Conservation (phyloP, 2,329 filamentous ascomycete genomes). For the Aureobasidium vineae region DNA sequence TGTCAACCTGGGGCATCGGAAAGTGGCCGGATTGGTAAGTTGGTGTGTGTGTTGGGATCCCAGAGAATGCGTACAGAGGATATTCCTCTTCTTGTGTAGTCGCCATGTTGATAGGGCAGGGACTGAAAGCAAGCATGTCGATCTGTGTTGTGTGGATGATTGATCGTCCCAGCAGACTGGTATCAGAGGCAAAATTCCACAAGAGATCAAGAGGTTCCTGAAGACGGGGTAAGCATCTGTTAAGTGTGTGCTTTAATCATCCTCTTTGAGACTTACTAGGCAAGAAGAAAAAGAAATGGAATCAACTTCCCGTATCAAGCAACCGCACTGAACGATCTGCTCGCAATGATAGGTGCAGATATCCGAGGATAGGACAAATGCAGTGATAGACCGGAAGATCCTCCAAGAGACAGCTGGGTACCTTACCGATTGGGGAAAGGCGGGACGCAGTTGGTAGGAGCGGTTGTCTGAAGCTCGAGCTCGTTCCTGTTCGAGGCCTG, state of each 20-base stretch:
- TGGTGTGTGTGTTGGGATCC: slow-evolving; percentile 2
- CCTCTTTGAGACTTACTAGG: neutral
- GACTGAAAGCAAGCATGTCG: slow-evolving; percentile 23
- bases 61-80: slow-evolving; percentile 15
- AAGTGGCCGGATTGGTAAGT: slow-evolving; percentile 7
- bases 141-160: neutral
- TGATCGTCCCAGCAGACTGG: neutral
- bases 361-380: slow-evolving; percentile 16
- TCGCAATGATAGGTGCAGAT: slow-evolving; percentile 13
- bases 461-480: slow-evolving; percentile 17
- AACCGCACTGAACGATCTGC: slow-evolving; percentile 7
- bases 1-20: neutral
- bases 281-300: slow-evolving; percentile 17
- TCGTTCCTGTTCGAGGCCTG: slow-evolving; percentile 25
- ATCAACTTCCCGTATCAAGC: neutral
- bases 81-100: slow-evolving; percentile 13
- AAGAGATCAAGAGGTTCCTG: neutral
- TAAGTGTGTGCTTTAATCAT: slow-evolving; percentile 4
- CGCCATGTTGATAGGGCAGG: slow-evolving; percentile 1
- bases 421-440: slow-evolving; percentile 14
- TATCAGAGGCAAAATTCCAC: neutral
- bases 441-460: slow-evolving; percentile 11
- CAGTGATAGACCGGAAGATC: slow-evolving; percentile 19
- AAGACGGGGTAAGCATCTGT: slow-evolving; percentile 11
- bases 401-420: slow-evolving; percentile 16